These are phyloP conservation scores for Fraxinus paxiana DNA, from an alignment of 305 asterid genomes.

Conservation along the genomic window DNA sequence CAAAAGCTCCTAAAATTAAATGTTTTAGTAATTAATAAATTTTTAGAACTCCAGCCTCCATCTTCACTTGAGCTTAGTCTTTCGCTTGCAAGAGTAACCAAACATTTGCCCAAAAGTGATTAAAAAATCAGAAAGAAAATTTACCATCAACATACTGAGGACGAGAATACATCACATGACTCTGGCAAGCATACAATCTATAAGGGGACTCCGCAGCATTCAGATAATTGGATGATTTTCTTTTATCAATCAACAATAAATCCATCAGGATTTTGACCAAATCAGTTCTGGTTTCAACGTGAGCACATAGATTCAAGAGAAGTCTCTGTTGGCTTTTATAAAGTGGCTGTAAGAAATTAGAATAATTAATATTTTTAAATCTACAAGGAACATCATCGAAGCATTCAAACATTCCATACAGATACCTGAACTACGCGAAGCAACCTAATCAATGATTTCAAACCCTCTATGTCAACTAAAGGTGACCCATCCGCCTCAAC, in stretches of 20 bases:
- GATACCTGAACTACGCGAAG: constrained; percentile 92
- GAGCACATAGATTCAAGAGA: constrained; percentile 84
- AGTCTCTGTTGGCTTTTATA: constrained; percentile 81
- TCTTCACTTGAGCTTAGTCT: not conserved
- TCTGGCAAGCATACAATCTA: constrained; percentile 86
- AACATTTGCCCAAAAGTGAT: not conserved
- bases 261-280: constrained; percentile 81
- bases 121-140: constrained; percentile 19
- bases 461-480: constrained; percentile 78
- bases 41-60: not conserved
- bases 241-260: constrained; percentile 69
- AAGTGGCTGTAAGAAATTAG: constrained; percentile 62
- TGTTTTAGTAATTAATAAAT: not conserved
- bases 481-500: constrained; percentile 93
- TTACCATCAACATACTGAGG: constrained; percentile 83
- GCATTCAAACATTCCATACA: constrained; percentile 19
- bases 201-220: constrained; percentile 72
- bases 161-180: constrained; percentile 90
- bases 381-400: not conserved
- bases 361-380: constrained; percentile 22
- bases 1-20: not conserved
- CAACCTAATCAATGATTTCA: constrained; percentile 83
- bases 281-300: constrained; percentile 72
- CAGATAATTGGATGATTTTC: constrained; percentile 40
- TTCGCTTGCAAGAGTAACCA: not conserved